Conservation (phyloP, 441 rosid genomes). For the Aleurites moluccanus region DNA sequence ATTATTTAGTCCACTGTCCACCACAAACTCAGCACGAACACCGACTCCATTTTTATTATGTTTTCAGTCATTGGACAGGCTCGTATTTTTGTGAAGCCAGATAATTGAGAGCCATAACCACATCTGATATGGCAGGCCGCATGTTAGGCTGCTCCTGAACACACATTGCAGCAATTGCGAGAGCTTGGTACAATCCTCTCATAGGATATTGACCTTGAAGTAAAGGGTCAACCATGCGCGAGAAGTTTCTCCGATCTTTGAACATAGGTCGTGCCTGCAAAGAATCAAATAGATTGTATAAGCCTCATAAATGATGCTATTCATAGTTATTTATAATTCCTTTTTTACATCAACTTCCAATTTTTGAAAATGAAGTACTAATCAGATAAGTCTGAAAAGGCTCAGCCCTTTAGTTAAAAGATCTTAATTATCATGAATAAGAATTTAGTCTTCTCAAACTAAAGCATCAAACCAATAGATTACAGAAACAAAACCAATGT, state of each 20-base stretch:
- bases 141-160: slow-evolving; percentile 91
- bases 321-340: background rate
- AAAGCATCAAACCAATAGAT: background rate
- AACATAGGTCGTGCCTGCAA: slow-evolving; percentile 85
- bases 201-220: slow-evolving; percentile 79
- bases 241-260: slow-evolving; percentile 81
- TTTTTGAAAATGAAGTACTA: slow-evolving; percentile 5
- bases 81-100: slow-evolving; percentile 80
- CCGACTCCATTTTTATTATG: too few species aligned
- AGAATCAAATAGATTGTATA: background rate
- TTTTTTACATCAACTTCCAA: background rate
- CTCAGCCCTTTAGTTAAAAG: background rate
- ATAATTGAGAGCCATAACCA: slow-evolving; percentile 84
- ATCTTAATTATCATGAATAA: background rate
- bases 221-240: slow-evolving; percentile 85
- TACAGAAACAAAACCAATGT: background rate
- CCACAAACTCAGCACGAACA: background rate
- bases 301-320: background rate
- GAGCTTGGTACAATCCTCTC: slow-evolving; percentile 92
- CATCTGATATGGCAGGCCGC: slow-evolving; percentile 78
- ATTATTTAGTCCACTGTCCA: slow-evolving; percentile 11
- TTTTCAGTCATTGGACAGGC: slow-evolving; percentile 23
- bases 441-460: background rate
- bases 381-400: background rate
- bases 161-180: slow-evolving; percentile 95